These are phyloP conservation scores for Tillandsia leiboldiana DNA, from an alignment of 176 grass and related monocot species.

Conservation along the genomic window DNA sequence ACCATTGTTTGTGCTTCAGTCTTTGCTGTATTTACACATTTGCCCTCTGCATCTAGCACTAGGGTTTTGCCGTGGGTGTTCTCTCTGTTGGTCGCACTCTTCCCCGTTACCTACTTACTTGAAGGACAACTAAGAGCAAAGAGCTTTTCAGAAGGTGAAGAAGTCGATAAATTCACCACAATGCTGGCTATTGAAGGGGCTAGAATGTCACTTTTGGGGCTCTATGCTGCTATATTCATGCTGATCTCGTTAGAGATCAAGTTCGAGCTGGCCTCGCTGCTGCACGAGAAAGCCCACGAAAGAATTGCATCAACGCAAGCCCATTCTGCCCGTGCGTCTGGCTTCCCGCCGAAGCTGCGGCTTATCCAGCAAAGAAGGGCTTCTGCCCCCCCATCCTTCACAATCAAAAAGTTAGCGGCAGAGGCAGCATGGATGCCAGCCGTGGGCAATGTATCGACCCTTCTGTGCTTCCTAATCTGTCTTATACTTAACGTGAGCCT, in stretches of 20 bases:
- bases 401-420: slow-evolving; percentile 89
- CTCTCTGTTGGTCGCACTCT: slow-evolving; percentile 71
- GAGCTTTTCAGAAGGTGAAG: slow-evolving; percentile 63
- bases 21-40: slow-evolving; percentile 81
- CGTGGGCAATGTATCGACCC: slow-evolving; percentile 77
- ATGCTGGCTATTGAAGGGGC: slow-evolving; percentile 88
- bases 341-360: slow-evolving; percentile 70
- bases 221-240: slow-evolving; percentile 98
- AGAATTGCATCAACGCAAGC: slow-evolving; percentile 30
- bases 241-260: slow-evolving; percentile 89
- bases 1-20: slow-evolving; percentile 65
- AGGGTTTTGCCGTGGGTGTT: slow-evolving; percentile 94
- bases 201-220: slow-evolving; percentile 86
- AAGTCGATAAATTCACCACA: slow-evolving; percentile 74
- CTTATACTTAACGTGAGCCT: slow-evolving; percentile 73
- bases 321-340: slow-evolving; percentile 30
- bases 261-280: slow-evolving; percentile 71
- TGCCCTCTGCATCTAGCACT: slow-evolving; percentile 92
- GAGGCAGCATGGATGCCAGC: slow-evolving; percentile 99
- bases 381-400: slow-evolving; percentile 64
- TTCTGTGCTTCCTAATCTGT: slow-evolving; percentile 86
- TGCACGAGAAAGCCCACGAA: slow-evolving; percentile 62
- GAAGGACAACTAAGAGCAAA: slow-evolving; percentile 86
- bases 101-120: slow-evolving; percentile 87
- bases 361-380: slow-evolving; percentile 80